These are phyloP conservation scores for Hemisphaericaspora lyxosophila DNA, from an alignment of 1,139 yeast species.

Conservation along the genomic window DNA sequence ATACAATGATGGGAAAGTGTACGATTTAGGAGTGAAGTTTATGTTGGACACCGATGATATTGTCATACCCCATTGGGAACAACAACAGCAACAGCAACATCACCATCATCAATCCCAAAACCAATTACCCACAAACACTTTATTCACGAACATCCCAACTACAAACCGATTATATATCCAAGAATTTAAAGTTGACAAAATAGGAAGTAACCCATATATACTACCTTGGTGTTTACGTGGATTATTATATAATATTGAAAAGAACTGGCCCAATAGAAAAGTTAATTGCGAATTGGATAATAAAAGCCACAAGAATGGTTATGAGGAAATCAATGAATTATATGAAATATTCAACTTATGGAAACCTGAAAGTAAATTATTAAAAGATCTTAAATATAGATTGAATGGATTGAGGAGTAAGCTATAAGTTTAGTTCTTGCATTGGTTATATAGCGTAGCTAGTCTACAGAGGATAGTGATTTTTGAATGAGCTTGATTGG, in stretches of 20 bases:
- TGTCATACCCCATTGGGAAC: no score
- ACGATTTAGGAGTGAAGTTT: slow-evolving; percentile 74
- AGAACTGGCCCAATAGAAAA: slow-evolving; percentile 47
- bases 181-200: slow-evolving; percentile 58
- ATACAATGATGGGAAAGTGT: slow-evolving; percentile 82
- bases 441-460: no score
- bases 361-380: slow-evolving; percentile 79
- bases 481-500: no score
- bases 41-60: slow-evolving; percentile 73
- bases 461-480: no score
- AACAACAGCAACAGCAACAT: no score
- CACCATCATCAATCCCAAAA: no score
- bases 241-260: slow-evolving; percentile 60
- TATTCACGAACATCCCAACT: slow-evolving; percentile 8
- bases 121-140: slow-evolving; percentile 17
- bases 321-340: slow-evolving; percentile 57
- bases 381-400: slow-evolving; percentile 82
- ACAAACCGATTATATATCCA: slow-evolving; percentile 34
- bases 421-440: no score
- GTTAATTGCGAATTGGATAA: slow-evolving; percentile 21
- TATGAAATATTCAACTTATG: slow-evolving; percentile 75
- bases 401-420: slow-evolving; percentile 68
- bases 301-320: slow-evolving; percentile 34
- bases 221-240: slow-evolving; percentile 95
- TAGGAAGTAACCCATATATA: slow-evolving; percentile 78